Conservation (phyloP, 805 yeast species). For the Candida ipomoeae region DNA sequence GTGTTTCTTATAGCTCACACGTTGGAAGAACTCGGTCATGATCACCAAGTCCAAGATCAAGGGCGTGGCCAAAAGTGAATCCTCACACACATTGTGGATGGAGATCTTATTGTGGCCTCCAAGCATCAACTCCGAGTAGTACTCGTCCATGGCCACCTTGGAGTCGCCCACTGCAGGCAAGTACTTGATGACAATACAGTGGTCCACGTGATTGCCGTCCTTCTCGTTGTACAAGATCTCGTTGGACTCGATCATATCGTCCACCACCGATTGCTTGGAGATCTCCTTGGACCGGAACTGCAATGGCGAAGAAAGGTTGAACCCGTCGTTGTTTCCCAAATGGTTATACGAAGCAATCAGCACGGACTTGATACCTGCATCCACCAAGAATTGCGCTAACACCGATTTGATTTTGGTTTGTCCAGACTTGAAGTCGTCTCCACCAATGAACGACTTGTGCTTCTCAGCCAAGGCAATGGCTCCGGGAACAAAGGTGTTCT, state of each 20-base stretch:
- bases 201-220: constrained; percentile 76
- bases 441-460: constrained; percentile 77
- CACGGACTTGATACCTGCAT: constrained; percentile 93
- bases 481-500: constrained; percentile 96
- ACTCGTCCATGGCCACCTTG: constrained; percentile 98
- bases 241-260: constrained; percentile 88
- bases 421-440: constrained; percentile 96
- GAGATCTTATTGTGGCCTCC: constrained; percentile 96
- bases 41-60: constrained; percentile 87
- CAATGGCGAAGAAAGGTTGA: constrained; percentile 82
- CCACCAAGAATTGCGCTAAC: constrained; percentile 90
- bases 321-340: constrained; percentile 95
- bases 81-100: constrained; percentile 95
- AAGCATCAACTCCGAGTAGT: constrained; percentile 92
- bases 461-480: constrained; percentile 83
- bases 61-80: constrained; percentile 91
- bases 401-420: constrained; percentile 97
- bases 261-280: constrained; percentile 88
- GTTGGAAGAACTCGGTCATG: constrained; percentile 83
- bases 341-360: constrained; percentile 96
- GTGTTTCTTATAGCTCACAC: constrained; percentile 72
- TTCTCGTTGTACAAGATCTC: constrained; percentile 78
- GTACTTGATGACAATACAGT: constrained; percentile 92
- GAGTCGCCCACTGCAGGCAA: constrained; percentile 93
- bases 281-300: constrained; percentile 96